Conservation (phyloP, 371 early-diverging fungal species). For the Rhizopus arrhizus region DNA sequence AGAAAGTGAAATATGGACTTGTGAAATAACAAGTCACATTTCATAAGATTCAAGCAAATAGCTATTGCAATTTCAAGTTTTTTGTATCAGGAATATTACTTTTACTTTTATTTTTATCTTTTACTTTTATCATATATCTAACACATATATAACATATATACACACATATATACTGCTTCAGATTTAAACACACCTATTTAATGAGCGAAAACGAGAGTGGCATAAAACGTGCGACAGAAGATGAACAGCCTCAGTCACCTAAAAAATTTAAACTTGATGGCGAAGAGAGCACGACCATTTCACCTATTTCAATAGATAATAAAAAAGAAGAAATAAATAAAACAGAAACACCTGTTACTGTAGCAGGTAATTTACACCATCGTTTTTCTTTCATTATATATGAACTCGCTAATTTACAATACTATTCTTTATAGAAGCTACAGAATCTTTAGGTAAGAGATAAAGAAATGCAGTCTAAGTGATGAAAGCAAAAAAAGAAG, state of each 20-base stretch:
- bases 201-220: constrained; percentile 23
- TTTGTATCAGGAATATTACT: too few relatives aligned
- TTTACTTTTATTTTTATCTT: too few relatives aligned
- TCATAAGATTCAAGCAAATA: too few relatives aligned
- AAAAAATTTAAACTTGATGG: constrained; percentile 14
- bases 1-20: too few relatives aligned
- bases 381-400: background rate
- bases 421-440: background rate
- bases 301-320: background rate
- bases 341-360: constrained; percentile 4
- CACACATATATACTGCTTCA: too few relatives aligned
- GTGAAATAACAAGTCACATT: too few relatives aligned
- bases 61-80: too few relatives aligned
- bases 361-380: background rate
- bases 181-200: constrained; percentile 67
- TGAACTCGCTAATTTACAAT: background rate
- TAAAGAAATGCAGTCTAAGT: background rate
- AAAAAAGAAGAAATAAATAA: constrained; percentile 1
- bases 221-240: constrained; percentile 8
- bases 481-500: background rate
- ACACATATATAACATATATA: too few relatives aligned
- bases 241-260: background rate
- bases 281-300: background rate
- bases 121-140: too few relatives aligned
- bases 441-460: background rate